Evolutionary conservation across 192 early-diverging fungal species (phyloP), one percentile per base, ranked within the genome.

Genomic region (Coemansia sp.): DNA sequence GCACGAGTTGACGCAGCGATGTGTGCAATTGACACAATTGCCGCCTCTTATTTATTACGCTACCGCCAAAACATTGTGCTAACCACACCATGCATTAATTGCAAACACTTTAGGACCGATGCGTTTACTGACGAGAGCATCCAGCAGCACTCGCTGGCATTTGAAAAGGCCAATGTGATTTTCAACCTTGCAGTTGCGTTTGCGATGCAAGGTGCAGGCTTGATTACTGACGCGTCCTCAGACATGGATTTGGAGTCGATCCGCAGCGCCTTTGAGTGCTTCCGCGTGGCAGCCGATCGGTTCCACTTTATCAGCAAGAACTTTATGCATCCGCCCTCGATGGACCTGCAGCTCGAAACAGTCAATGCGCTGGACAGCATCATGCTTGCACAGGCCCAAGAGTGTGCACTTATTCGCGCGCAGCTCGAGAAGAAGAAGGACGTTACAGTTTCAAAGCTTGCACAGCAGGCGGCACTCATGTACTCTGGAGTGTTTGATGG

Each of bases 231-330:
- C 53, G 79, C 79, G 56, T 83, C 87, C 9, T 77, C 74, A 19
- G 79, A 76, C 29, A 51, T 63, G 63, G 74, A 76, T 35, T 39
- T 67, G 49, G 73, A 63, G 7, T 90, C 90, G 1, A 82, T 92
- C 35, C 95, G 94, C 75, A 82, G 86, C 50, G 90, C 94, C 1
- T 93, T 88, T 62, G 90, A 94, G 70, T 95, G 92, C 75, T 91
- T 97, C 58, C 96, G 97, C 69, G 90, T 90, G 4, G 88, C 94
- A 1, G 97, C 97, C n/a, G 93, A 93, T 22, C 87, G 94, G 53
- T 95, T 94, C 79, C 81, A 88, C 39, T 98, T 91, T 72, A 97
- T 99, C 81, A 97, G 93, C 76, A 94, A 99, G 63, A 99, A 96
- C 78, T 99, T 99, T 74, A 76, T 97, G 57, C 97, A 99, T 66